Conservation (phyloP, 208 protist genomes). For the Crithidia bombi region DNA sequence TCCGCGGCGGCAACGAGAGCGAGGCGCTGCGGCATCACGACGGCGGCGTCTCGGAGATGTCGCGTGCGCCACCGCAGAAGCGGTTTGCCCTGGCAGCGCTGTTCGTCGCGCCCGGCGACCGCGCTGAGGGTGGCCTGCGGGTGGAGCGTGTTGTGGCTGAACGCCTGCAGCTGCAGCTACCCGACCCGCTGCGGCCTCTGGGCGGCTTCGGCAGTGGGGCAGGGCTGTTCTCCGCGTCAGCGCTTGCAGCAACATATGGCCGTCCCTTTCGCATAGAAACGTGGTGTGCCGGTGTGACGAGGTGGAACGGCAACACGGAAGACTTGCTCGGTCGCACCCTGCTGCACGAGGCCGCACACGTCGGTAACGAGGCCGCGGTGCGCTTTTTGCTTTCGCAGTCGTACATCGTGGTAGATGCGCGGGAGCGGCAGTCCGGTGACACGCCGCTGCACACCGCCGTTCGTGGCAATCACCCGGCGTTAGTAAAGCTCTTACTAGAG, state of each 20-base stretch:
- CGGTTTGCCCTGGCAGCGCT: conserved; percentile 54
- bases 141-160: conserved; percentile 66
- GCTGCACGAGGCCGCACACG: conserved; percentile 69
- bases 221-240: conserved; percentile 21
- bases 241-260: conserved; percentile 34
- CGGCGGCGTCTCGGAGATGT: conserved; percentile 1
- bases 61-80: conserved; percentile 23
- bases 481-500: conserved; percentile 56
- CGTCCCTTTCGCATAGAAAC: conserved; percentile 32
- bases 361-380: conserved; percentile 60
- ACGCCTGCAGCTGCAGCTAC: conserved; percentile 67
- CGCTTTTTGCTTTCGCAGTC: conserved; percentile 59
- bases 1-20: neutral
- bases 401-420: conserved; percentile 58
- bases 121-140: conserved; percentile 31
- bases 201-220: conserved; percentile 18
- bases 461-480: conserved; percentile 36
- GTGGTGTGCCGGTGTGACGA: conserved; percentile 48
- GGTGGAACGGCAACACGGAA: conserved; percentile 75
- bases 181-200: conserved; percentile 11
- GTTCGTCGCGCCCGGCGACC: conserved; percentile 62
- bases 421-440: conserved; percentile 49
- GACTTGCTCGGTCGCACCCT: conserved; percentile 81
- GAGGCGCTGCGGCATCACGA: conserved; percentile 2
- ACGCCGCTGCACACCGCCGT: conserved; percentile 77